Conservation (phyloP, 495 filamentous ascomycete species). For the Acidiella bohemica region DNA sequence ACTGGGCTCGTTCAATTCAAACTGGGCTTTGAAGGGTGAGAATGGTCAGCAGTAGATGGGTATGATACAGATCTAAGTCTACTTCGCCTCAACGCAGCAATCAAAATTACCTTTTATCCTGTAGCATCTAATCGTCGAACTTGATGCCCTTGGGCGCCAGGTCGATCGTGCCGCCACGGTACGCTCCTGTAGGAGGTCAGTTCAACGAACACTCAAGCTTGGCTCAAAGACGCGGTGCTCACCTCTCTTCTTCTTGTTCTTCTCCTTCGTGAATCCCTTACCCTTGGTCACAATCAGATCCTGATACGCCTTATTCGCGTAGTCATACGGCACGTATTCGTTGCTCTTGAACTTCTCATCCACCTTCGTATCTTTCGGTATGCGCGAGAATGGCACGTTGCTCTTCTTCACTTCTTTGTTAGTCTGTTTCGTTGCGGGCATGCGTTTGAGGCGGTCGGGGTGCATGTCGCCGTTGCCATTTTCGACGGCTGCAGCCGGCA, state of each 20-base stretch:
- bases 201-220: not conserved
- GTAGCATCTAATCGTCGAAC: conserved; percentile 21
- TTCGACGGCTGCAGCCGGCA: not conserved
- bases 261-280: conserved; percentile 98
- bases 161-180: conserved; percentile 74
- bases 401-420: conserved; percentile 35
- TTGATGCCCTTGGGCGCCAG: conserved; percentile 33
- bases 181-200: conserved; percentile 33
- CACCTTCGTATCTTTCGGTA: conserved; percentile 42
- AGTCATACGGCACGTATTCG: conserved; percentile 68
- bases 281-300: conserved; percentile 84
- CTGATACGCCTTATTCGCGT: conserved; percentile 71
- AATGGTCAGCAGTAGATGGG: not conserved
- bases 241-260: conserved; percentile 94
- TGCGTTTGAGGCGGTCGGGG: conserved; percentile 14
- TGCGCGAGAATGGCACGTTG: conserved; percentile 50
- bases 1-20: too few relatives aligned
- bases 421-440: conserved; percentile 6
- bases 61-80: not conserved
- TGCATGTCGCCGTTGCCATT: conserved; percentile 4
- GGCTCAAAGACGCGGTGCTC: conserved; percentile 2
- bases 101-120: not conserved
- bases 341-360: conserved; percentile 53
- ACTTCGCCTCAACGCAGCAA: not conserved
- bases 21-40: not conserved